These are phyloP conservation scores for Zymoseptoria crescenta DNA, from an alignment of 2,329 filamentous ascomycete species.

Conservation along the genomic window DNA sequence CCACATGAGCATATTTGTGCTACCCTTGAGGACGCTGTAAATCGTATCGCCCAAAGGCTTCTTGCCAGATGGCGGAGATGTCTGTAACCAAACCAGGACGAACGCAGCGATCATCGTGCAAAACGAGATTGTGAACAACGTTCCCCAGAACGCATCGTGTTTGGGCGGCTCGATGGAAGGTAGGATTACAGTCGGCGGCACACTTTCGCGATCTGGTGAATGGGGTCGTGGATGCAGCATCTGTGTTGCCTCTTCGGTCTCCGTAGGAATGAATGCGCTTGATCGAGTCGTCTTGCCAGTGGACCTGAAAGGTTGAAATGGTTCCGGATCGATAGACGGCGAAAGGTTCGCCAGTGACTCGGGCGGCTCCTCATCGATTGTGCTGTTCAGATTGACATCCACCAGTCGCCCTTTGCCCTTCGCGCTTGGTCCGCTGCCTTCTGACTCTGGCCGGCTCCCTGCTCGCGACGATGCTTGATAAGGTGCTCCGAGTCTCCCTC, in stretches of 20 bases:
- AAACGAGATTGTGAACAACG: conserved; percentile 76
- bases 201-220: conserved; percentile 46
- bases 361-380: conserved; percentile 40
- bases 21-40: conserved; percentile 78
- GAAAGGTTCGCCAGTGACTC: conserved; percentile 20
- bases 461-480: conserved; percentile 32
- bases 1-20: conserved; percentile 79
- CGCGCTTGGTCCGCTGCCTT: conserved; percentile 37
- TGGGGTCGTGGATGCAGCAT: conserved; percentile 38
- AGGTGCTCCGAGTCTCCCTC: conserved; percentile 33
- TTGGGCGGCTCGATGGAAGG: conserved; percentile 62
- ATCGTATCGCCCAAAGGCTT: conserved; percentile 83
- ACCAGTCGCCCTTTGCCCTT: conserved; percentile 65
- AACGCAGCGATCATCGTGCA: conserved; percentile 82
- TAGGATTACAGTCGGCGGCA: conserved; percentile 50
- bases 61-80: conserved; percentile 60
- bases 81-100: conserved; percentile 84
- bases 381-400: conserved; percentile 74
- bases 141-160: conserved; percentile 88
- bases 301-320: conserved; percentile 24
- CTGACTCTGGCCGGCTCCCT: conserved; percentile 34
- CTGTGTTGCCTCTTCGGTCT: conserved; percentile 43
- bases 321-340: not conserved
- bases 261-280: conserved; percentile 39
- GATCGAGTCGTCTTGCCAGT: conserved; percentile 23